Conservation (phyloP, 2,329 filamentous ascomycete genomes). For the Aspergillus awamori region DNA sequence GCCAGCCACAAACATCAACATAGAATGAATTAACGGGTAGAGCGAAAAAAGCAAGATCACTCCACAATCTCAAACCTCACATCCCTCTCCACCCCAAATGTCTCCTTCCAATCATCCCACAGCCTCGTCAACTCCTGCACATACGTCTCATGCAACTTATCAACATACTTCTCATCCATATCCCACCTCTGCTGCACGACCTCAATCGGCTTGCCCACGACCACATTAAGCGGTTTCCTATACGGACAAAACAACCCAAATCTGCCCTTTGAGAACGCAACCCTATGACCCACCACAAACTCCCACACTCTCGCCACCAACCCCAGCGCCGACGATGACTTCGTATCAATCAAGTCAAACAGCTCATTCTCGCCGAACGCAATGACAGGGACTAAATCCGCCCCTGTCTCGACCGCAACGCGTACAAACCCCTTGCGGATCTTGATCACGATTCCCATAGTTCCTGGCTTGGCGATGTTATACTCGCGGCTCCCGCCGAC, state of each 20-base stretch:
- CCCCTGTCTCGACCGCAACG: slow-evolving; percentile 77
- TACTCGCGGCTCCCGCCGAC: slow-evolving; percentile 82
- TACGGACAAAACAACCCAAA: slow-evolving; percentile 82
- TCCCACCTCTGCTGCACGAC: slow-evolving; percentile 59
- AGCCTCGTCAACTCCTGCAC: slow-evolving; percentile 52
- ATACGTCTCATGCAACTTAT: slow-evolving; percentile 73
- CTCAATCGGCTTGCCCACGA: slow-evolving; percentile 74
- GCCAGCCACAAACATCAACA: not conserved
- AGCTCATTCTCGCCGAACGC: slow-evolving; percentile 86
- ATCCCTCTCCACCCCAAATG: slow-evolving; percentile 28
- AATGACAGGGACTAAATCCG: slow-evolving; percentile 80
- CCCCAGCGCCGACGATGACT: slow-evolving; percentile 68
- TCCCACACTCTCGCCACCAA: slow-evolving; percentile 57
- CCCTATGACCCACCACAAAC: slow-evolving; percentile 71
- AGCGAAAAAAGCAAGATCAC: not conserved
- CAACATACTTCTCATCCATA: slow-evolving; percentile 69
- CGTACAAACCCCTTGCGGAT: slow-evolving; percentile 87
- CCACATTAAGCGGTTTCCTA: slow-evolving; percentile 76
- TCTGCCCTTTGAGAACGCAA: slow-evolving; percentile 82
- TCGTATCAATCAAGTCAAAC: slow-evolving; percentile 76
- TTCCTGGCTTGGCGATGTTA: slow-evolving; percentile 75
- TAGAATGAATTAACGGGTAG: not conserved
- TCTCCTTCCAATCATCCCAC: slow-evolving; percentile 36
- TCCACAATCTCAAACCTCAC: slow-evolving; percentile 33
- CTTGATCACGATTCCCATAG: slow-evolving; percentile 70